Evolutionary conservation across 164 flowering plant species (phyloP).

Genomic region (Magnolia kwangsiensis): DNA sequence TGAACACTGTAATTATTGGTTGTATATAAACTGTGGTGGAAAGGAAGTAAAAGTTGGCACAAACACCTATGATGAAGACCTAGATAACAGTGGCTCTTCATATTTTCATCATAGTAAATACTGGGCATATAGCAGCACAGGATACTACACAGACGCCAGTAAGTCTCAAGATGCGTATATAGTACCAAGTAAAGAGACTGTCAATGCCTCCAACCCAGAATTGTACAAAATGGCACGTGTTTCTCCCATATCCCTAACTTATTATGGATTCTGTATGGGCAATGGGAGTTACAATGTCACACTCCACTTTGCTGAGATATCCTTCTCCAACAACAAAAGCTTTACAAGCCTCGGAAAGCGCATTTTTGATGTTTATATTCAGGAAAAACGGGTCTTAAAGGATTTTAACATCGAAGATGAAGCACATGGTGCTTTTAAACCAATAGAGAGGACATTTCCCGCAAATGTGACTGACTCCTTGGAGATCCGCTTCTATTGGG

Average conservation of each 20-base stretch:
- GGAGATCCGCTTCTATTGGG: conserved; percentile 46
- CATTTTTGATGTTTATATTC: conserved; percentile 54
- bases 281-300: conserved; percentile 53
- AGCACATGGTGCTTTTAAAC: conserved; percentile 43
- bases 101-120: conserved; percentile 15
- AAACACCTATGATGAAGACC: neutral
- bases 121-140: conserved; percentile 72
- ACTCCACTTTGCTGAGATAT: conserved; percentile 63
- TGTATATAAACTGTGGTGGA: conserved; percentile 51
- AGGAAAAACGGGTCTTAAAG: conserved; percentile 39
- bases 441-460: conserved; percentile 17
- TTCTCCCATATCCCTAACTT: conserved; percentile 57
- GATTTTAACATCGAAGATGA: conserved; percentile 55
- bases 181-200: conserved; percentile 20
- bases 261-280: conserved; percentile 50
- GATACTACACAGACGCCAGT: conserved; percentile 45
- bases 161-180: conserved; percentile 9
- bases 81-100: conserved; percentile 1
- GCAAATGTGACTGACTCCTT: conserved; percentile 29
- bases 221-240: conserved; percentile 48
- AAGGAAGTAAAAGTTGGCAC: conserved; percentile 1
- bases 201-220: conserved; percentile 17
- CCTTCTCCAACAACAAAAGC: conserved; percentile 39
- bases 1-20: conserved; percentile 3
- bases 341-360: conserved; percentile 52